Percentiles rank a stretch among this genome's conserved stretches.
Evolutionary conservation across 129 eudicot species (phyloP).

Genomic region (Daucus carota): DNA sequence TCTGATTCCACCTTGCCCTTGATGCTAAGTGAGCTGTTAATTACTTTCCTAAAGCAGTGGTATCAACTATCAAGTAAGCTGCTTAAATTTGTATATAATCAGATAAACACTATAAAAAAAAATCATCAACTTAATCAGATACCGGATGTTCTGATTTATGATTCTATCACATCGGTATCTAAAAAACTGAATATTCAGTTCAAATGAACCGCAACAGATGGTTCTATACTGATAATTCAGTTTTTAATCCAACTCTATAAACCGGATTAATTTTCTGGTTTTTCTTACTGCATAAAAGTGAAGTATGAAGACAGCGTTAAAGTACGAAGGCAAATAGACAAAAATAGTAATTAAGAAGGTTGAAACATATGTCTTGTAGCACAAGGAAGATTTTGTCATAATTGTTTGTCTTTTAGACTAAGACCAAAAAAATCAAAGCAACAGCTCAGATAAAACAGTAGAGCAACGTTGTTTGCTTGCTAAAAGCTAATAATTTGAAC

Average conservation of each 20-base stretch:
- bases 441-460: not conserved
- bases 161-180: no score
- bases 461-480: not conserved
- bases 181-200: not conserved
- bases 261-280: not conserved
- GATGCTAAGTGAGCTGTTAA: not conserved
- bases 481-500: not conserved
- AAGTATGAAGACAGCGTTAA: not conserved
- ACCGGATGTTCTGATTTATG: not conserved
- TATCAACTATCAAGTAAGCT: not conserved
- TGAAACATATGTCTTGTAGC: not conserved
- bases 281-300: not conserved
- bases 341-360: not conserved
- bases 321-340: not conserved
- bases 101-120: not conserved
- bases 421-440: not conserved
- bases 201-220: not conserved
- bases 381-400: not conserved
- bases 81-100: not conserved
- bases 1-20: no score
- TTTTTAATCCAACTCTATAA: not conserved
- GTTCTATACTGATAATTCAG: not conserved
- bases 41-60: not conserved
- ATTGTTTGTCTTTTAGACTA: not conserved
- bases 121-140: not conserved